A percentile compares a stretch with the other conserved stretches of the same genome.
phyloP scores from a whole-genome alignment of 2,329 filamentous ascomycete species.

The Ophiocordyceps camponoti-leonardi region DNA sequence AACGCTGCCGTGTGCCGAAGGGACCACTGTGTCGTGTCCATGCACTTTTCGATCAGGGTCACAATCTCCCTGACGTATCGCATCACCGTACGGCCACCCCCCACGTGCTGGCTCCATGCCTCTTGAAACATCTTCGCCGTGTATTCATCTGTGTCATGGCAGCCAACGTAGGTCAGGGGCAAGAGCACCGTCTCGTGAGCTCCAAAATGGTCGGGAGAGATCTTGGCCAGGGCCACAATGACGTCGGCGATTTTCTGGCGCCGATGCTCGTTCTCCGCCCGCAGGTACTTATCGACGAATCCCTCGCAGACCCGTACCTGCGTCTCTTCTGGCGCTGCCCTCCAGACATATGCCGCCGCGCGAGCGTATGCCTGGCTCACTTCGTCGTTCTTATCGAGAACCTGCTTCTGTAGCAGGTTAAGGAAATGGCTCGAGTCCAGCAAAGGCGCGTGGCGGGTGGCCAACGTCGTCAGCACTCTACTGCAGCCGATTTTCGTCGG shows the following conservation, averaged over 20 bases:
- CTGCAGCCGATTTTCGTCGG: conserved; percentile 89
- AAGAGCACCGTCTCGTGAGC: conserved; percentile 57
- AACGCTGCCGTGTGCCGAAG: conserved; percentile 80
- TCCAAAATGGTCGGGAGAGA: conserved; percentile 78
- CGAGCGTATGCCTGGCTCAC: conserved; percentile 80
- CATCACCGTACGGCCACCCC: conserved; percentile 62
- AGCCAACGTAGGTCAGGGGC: conserved; percentile 76
- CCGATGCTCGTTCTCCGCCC: conserved; percentile 58
- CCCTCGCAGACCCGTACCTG: conserved; percentile 33
- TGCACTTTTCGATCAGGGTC: conserved; percentile 43
- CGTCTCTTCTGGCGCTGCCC: conserved; percentile 30
- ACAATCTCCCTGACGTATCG: conserved; percentile 77
- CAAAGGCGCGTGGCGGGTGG: conserved; percentile 56
- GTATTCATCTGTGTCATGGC: conserved; percentile 69
- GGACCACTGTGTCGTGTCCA: conserved; percentile 74
- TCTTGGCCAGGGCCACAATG: conserved; percentile 66
- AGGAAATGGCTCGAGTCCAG: conserved; percentile 63
- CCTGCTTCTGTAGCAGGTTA: conserved; percentile 60
- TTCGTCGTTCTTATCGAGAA: conserved; percentile 84
- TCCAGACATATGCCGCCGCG: conserved; percentile 70
- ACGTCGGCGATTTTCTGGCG: conserved; percentile 68
- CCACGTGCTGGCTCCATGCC: conserved; percentile 83
- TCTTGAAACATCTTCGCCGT: conserved; percentile 65
- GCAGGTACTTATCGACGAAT: conserved; percentile 58
- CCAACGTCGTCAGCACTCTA: conserved; percentile 67